A percentile compares a stretch with the other conserved stretches of the same genome.
Evolutionary conservation across 2,329 filamentous ascomycete species (phyloP).

Genomic region (Paecilomyces fulvus): DNA sequence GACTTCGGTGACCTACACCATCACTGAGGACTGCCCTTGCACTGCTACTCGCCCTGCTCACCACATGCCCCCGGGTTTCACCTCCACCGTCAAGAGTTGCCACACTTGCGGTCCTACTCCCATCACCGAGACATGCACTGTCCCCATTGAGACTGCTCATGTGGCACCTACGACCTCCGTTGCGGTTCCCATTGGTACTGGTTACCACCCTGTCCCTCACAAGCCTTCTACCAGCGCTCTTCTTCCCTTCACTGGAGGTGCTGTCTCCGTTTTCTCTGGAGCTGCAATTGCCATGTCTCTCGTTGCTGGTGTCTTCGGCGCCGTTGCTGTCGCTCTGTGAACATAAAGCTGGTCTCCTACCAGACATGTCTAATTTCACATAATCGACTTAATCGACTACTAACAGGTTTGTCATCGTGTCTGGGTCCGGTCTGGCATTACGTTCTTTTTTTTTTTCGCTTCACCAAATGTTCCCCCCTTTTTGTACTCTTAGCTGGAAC

Average conservation of each 20-base stretch:
- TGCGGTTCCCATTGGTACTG: not conserved
- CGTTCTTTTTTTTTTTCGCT: not conserved
- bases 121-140: not conserved
- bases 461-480: not conserved
- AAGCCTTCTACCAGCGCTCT: not conserved
- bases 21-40: constrained; percentile 22
- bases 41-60: constrained; percentile 5
- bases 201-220: not conserved
- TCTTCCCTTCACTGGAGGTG: constrained; percentile 4
- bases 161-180: not conserved
- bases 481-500: not conserved
- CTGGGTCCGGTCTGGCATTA: not conserved
- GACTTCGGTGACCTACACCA: constrained; percentile 19
- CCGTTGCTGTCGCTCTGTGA: constrained; percentile 8
- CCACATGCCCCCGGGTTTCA: constrained; percentile 10
- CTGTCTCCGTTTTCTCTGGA: constrained; percentile 3
- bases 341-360: not conserved
- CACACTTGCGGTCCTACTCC: constrained; percentile 5
- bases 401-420: not conserved
- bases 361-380: not conserved
- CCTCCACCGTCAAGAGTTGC: constrained; percentile 12
- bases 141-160: not conserved
- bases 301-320: constrained; percentile 5
- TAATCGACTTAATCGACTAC: not conserved
- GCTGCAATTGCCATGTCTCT: constrained; percentile 1